Evolutionary conservation across 176 grass and related monocot species (phyloP), one percentile per base, ranked within the genome.

Genomic region (Eleusine coracana): DNA sequence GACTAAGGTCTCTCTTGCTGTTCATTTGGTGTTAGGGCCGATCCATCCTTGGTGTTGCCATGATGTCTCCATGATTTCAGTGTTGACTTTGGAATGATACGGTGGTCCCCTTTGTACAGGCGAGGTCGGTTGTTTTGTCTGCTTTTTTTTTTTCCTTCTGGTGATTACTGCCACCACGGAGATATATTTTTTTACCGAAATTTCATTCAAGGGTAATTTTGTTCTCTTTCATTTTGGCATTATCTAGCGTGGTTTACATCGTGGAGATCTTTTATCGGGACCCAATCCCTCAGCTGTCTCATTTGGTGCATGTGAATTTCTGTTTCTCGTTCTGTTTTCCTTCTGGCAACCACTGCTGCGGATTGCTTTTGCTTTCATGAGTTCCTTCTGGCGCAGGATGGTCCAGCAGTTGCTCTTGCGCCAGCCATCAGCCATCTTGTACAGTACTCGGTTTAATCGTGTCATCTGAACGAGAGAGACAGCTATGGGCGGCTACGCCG

Each of bases 291-390:
- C 0, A 39, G 11, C 62, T 80, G 27, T 58, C 16, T n/a, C 71
- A 31, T 34, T 34, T 3, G 29, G 34, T 66, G 68, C 55, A 59
- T 56, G 60, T 68, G 70, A 68, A 60, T n/a, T 10, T 39, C 37
- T 70, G 85, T 16, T 17, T 14, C 41, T 15, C 3, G 29, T 15
- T 55, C 5, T 29, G 66, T 44, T 66, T 46, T 66, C 28, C 16
- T n/a, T 23, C n/a, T 61, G 27, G 37, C 21, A 1, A 16, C 25
- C 4, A 10, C 77, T 16, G 42, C 11, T 41, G 36, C 12, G 5
- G 5, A 1, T 46, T 28, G 46, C 49, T 20, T 27, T 62, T 58
- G 10, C 28, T 65, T 77, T 82, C 80, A 83, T 79, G 73, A 71
- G 86, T 9, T 20, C 8, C 73, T 63, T 64, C 17, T 82, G 79